A percentile compares a stretch with the other conserved stretches of the same genome.
Conservation (phyloP, 441 rosid species). For the Populus hybrid region DNA sequence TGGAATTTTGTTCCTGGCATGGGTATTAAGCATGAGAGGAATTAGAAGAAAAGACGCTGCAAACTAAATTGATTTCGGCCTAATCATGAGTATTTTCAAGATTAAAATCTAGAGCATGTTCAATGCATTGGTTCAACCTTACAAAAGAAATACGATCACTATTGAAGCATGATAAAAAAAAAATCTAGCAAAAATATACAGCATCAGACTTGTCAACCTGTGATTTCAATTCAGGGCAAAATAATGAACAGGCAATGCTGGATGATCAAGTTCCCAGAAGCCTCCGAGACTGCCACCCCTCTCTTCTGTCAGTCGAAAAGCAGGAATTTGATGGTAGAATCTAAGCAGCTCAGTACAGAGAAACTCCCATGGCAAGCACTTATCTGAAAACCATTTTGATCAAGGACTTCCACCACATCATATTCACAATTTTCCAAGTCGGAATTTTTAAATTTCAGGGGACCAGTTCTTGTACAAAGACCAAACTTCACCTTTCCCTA, state of each 20-base stretch:
- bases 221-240: conserved; percentile 4
- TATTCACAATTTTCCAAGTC: conserved; percentile 58
- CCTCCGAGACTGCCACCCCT: conserved; percentile 54
- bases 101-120: too few species aligned
- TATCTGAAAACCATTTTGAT: conserved; percentile 17
- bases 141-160: too few species aligned
- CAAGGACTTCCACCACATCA: conserved; percentile 66
- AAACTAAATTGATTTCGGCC: too few species aligned
- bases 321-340: conserved; percentile 80
- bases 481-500: conserved; percentile 64
- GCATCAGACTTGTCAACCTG: not conserved
- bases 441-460: conserved; percentile 25
- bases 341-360: conserved; percentile 45
- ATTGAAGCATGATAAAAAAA: not conserved
- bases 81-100: too few species aligned
- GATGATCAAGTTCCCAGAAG: conserved; percentile 60
- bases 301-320: conserved; percentile 57
- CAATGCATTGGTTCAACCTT: too few species aligned
- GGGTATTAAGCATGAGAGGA: not conserved
- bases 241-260: conserved; percentile 38
- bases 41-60: too few species aligned
- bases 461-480: conserved; percentile 71
- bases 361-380: conserved; percentile 16
- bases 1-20: not conserved
- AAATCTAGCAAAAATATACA: too few species aligned